Evolutionary conservation across 257 asterid genomes (phyloP), one percentile per base, ranked within the genome.

Genomic region (Solanum raphanifolium): DNA sequence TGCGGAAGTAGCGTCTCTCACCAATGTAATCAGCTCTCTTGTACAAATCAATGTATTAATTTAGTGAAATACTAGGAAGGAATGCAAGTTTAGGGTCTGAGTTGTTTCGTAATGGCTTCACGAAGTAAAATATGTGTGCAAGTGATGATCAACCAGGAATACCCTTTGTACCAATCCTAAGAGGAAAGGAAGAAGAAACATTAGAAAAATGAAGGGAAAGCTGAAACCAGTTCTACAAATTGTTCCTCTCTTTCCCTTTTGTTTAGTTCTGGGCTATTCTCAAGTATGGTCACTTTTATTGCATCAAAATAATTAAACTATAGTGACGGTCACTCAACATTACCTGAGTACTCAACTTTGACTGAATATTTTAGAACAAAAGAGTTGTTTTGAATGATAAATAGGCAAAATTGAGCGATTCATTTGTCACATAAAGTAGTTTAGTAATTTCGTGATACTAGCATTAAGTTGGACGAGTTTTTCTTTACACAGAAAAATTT

Each of bases 1-100:
- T 36, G 43, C 60, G 39, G 84, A 86, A 86, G 74, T 86, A 73
- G 52, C n/a, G n/a, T 69, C 31, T 86, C 38, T 48, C 29, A 48
- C 85, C 84, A 8, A 29, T 38, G 52, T 73, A 46, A n/a, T 73
- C 73, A 46, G 48, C 74, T 31, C 41, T 48, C 48, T 46, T 86
- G 88, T 86, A 86, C 32, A 71, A 46, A 86, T 86, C 74, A 73
- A 43, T 78, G 84, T 46, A 72, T 73, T 86, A 73, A 43, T 86
- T 86, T 73, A 73, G 73, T 73, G 74, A 71, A 86, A 69, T 86
- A 52, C 18, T 73, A 86, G 69, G 41, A 81, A 46, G 68, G 41
- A 29, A 10, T 48, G 23, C 62, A 43, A 79, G 65, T 46, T 81
- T 48, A 81, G 85, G 85, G 66, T 81, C 18, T 81, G 18, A 16